A percentile compares a stretch with the other conserved stretches of the same genome.
Evolutionary conservation across 331 rosid species (phyloP).

Genomic region (Quercus tomentella): DNA sequence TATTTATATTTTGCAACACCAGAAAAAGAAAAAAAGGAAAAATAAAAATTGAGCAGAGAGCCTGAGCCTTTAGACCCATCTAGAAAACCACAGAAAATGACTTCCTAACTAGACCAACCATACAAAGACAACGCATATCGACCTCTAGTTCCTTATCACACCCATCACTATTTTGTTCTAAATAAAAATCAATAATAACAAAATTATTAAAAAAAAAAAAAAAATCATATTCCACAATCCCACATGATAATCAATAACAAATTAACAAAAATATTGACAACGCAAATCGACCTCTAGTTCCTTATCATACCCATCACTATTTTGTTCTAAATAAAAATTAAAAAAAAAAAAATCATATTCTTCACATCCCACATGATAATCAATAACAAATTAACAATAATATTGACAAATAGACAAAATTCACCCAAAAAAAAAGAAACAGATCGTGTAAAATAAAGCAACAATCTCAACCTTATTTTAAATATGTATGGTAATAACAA

Average conservation of each 20-base stretch:
- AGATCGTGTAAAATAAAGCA: not conserved
- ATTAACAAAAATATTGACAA: no score
- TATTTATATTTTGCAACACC: no score
- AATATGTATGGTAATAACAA: not conserved
- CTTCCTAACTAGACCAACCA: not conserved
- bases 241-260: no score
- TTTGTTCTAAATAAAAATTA: not conserved
- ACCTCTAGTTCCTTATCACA: not conserved
- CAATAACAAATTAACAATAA: not conserved
- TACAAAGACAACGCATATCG: not conserved
- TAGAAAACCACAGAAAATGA: no score
- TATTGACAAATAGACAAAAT: not conserved
- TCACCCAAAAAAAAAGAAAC: not conserved
- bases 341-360: not conserved
- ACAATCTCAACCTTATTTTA: not conserved
- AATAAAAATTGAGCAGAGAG: no score
- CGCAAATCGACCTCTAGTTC: not conserved
- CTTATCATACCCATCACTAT: not conserved
- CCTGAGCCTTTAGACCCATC: no score
- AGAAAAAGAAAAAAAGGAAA: no score
- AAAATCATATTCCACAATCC: not conserved
- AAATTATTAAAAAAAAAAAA: not conserved
- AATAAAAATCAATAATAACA: not conserved
- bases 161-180: not conserved
- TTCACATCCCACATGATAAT: no score